phyloP scores from a whole-genome alignment of 352 stramenopile genomes.

The Phytophthora chlamydospora region DNA sequence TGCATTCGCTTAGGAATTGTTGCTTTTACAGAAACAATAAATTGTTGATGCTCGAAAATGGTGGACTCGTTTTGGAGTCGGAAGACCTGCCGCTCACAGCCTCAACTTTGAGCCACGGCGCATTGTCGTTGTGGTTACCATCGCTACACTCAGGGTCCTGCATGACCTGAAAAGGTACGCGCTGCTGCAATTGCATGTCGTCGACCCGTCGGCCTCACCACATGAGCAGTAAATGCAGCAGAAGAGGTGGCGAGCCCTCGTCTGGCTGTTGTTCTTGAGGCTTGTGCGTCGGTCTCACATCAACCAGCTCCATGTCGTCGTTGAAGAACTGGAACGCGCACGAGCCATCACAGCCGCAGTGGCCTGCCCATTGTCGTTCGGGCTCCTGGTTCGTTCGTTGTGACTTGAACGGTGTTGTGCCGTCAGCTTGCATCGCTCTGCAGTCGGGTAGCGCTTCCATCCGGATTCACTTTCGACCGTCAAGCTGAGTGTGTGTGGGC shows the following conservation, averaged over 20 bases:
- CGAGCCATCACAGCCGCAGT: slow-evolving; percentile 33
- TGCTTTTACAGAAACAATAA: too few relatives aligned
- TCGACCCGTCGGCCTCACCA: too few relatives aligned
- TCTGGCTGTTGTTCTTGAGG: neutral
- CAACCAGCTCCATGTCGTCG: slow-evolving; percentile 34
- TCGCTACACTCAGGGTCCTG: too few relatives aligned
- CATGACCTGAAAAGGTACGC: too few relatives aligned
- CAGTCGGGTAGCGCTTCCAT: slow-evolving; percentile 4
- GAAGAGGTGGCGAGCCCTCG: slow-evolving; percentile 1
- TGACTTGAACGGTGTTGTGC: neutral
- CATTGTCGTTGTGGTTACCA: too few relatives aligned
- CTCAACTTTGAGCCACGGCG: too few relatives aligned
- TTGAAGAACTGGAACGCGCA: slow-evolving; percentile 32
- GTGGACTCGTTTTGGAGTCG: too few relatives aligned
- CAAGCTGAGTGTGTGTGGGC: neutral
- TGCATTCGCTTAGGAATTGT: too few relatives aligned
- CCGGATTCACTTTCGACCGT: neutral
- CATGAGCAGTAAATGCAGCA: slow-evolving; percentile 9
- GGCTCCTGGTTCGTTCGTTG: neutral
- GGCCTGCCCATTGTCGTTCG: slow-evolving; percentile 22
- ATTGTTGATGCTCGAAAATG: too few relatives aligned
- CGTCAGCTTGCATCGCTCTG: neutral
- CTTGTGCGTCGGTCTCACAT: slow-evolving; percentile 11
- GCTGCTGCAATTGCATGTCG: too few relatives aligned
- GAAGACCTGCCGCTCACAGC: too few relatives aligned